Base-by-base conservation (phyloP, 257 asterid genomes). In the Solanum gandarillasii region DNA sequence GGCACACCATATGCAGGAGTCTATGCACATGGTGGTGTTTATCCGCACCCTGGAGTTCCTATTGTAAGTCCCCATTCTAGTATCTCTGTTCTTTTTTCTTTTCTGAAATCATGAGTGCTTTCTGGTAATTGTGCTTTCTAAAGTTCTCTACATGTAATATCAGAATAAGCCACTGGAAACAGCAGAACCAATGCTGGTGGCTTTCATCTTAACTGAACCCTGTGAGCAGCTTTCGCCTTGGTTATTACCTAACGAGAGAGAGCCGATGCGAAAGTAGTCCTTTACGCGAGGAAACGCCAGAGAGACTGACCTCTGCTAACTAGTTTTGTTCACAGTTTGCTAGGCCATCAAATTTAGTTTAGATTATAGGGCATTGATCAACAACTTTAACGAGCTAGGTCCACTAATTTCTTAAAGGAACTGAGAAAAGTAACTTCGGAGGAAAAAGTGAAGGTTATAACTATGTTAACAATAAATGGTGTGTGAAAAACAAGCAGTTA, bases 1-100 rank as follows among this genome's bases (percentile, higher is more conserved):
- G 99, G 98, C 81, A 79, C 93, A 74, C 99, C 98, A 10, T 95
- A 93, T 89, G 95, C 98, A 31, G 98, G 98, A 86, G 91, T 96
- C 88, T 97, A 95, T 87, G 91, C 98, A 55, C 96, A 94, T 83
- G 96, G 96, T 85, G 98, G 98, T 83, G 94, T 94, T 89, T 96
- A 94, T 90, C 88, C 98, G 46, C 99, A 92, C 90, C 96, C 94
- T 67, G 98, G 96, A 73, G 95, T 96, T 92, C 94, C 98, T 88
- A 36, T 92, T n/a, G 99, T 97, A 88, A 97, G 98, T 89, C 31
- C 29, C 18, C 14, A 3, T 27, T 72, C 35, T 35, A 39, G 31
- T 5, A 12, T 36, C 21, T 65, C 81, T 5, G 1, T 48, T 29
- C 11, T 5, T 36, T 35, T 38, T 25, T 8, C 18, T 67, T 67